A percentile compares a stretch with the other conserved stretches of the same genome.
phyloP scores from a whole-genome alignment of 2,329 filamentous ascomycete genomes.

The Clathrospora elynae region DNA sequence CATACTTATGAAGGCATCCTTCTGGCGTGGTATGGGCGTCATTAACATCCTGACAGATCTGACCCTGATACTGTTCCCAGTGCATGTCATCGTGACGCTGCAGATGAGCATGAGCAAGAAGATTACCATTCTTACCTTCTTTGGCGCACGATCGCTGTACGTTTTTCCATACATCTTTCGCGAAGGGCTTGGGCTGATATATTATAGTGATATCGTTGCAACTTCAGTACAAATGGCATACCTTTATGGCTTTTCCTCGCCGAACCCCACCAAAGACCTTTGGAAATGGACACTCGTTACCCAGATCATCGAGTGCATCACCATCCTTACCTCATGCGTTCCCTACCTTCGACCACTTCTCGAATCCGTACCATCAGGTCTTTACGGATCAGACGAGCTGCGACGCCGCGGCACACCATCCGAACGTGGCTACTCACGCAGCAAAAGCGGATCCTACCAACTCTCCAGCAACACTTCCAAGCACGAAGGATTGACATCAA shows the following conservation, averaged over 20 bases:
- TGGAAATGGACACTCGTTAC: slow-evolving; percentile 46
- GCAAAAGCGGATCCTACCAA: slow-evolving; percentile 38
- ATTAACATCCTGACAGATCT: slow-evolving; percentile 45
- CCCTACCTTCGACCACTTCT: slow-evolving; percentile 45
- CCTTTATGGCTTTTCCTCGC: slow-evolving; percentile 31
- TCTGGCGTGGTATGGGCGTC: slow-evolving; percentile 39
- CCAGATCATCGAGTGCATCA: slow-evolving; percentile 44
- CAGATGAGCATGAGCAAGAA: slow-evolving; percentile 45
- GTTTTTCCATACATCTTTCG: background rate
- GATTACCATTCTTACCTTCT: slow-evolving; percentile 42
- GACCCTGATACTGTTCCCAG: slow-evolving; percentile 40
- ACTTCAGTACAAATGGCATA: slow-evolving; percentile 43
- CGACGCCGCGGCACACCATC: slow-evolving; percentile 40
- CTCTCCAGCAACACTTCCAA: slow-evolving; percentile 27
- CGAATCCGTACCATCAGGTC: slow-evolving; percentile 40
- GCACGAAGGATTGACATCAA: slow-evolving; percentile 6
- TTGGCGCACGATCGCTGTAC: slow-evolving; percentile 41
- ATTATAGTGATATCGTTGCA: slow-evolving; percentile 40
- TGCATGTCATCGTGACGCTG: slow-evolving; percentile 43
- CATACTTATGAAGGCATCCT: slow-evolving; percentile 23
- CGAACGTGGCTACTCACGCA: slow-evolving; percentile 35
- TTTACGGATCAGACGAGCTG: slow-evolving; percentile 42
- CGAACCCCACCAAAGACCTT: slow-evolving; percentile 34
- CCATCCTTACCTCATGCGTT: slow-evolving; percentile 44
- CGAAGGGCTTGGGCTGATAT: slow-evolving; percentile 1